Percentiles rank a stretch among this genome's conserved stretches.
These are phyloP conservation scores for Suillus alpinus DNA, from an alignment of 768 basidiomycete genomes.

Conservation along the genomic window DNA sequence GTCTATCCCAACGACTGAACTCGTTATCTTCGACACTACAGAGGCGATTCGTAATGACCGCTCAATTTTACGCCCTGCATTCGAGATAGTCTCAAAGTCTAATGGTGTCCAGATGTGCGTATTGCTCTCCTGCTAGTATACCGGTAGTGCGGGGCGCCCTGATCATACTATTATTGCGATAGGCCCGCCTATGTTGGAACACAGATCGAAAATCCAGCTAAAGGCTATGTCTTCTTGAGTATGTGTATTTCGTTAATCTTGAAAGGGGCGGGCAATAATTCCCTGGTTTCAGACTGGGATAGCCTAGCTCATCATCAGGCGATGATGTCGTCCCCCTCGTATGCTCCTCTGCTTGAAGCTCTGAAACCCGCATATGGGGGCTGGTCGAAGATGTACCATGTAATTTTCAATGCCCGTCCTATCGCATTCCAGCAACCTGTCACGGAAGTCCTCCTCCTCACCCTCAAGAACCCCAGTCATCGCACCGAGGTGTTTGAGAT, in stretches of 20 bases:
- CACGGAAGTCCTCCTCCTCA: constrained; percentile 18
- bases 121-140: not conserved
- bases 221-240: constrained; percentile 18
- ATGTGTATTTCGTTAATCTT: not conserved
- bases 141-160: not conserved
- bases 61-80: constrained; percentile 1
- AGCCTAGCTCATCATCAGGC: constrained; percentile 19
- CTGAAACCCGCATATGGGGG: constrained; percentile 10
- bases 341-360: constrained; percentile 1
- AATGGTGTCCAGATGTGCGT: constrained; percentile 15
- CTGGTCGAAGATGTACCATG: constrained; percentile 16
- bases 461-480: constrained; percentile 22
- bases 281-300: constrained; percentile 24
- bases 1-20: constrained; percentile 20
- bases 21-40: constrained; percentile 18
- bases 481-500: constrained; percentile 14
- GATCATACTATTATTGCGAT: not conserved
- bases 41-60: constrained; percentile 9
- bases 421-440: constrained; percentile 20
- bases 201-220: constrained; percentile 17
- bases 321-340: constrained; percentile 3
- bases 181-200: constrained; percentile 20
- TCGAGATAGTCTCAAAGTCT: constrained; percentile 10
- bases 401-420: constrained; percentile 16
- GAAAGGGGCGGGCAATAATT: not conserved